Evolutionary conservation across 1,284 basidiomycete species (phyloP).

Genomic region (Cutaneotrichosporon cutaneum): DNA sequence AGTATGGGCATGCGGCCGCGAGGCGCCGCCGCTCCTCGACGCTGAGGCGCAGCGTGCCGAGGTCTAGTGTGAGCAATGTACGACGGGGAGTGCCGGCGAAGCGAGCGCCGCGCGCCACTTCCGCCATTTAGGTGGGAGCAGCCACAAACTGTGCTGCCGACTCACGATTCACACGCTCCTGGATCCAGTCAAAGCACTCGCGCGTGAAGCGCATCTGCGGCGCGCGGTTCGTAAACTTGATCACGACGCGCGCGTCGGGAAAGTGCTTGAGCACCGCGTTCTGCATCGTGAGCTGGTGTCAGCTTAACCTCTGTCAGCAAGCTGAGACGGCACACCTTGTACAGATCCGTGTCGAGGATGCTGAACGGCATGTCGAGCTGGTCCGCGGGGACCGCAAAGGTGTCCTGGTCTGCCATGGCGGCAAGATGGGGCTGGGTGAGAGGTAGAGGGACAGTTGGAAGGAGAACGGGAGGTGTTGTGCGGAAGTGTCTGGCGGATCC

Average conservation of each 20-base stretch:
- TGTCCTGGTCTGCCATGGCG: conserved; percentile 4
- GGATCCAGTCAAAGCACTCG: conserved; percentile 66
- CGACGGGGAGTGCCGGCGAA: background rate
- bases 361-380: conserved; percentile 58
- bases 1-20: conserved; percentile 68
- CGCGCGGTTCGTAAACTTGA: conserved; percentile 82
- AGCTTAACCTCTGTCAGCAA: too few species aligned
- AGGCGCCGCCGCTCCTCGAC: conserved; percentile 70
- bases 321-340: too few species aligned
- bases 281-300: conserved; percentile 98
- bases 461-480: background rate
- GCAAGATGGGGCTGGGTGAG: background rate
- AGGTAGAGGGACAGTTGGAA: background rate
- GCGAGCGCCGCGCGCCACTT: too few species aligned
- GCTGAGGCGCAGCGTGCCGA: conserved; percentile 65
- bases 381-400: conserved; percentile 18
- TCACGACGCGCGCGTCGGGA: conserved; percentile 62
- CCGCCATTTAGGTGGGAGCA: too few species aligned
- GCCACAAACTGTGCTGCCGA: conserved; percentile 18
- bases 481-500: too few species aligned
- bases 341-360: conserved; percentile 90
- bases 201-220: conserved; percentile 69
- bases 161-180: conserved; percentile 67
- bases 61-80: conserved; percentile 57
- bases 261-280: conserved; percentile 85